phyloP scores from a whole-genome alignment of 2,329 filamentous ascomycete genomes.

The Epichloe coenophiala region DNA sequence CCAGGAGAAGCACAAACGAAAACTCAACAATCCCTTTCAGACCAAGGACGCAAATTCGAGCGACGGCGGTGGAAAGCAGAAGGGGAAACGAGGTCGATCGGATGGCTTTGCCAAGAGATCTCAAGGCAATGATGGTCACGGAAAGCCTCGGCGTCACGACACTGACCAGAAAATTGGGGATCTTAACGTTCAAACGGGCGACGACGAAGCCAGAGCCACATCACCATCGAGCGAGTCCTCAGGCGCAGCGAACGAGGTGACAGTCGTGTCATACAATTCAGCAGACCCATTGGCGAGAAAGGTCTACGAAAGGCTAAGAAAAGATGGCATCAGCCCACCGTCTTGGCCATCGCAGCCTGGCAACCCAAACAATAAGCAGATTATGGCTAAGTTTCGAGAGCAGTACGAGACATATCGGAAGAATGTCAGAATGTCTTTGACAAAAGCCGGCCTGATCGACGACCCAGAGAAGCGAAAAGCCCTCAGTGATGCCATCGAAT shows the following conservation, averaged over 20 bases:
- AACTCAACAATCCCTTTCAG: constrained; percentile 16
- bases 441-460: constrained; percentile 47
- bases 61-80: constrained; percentile 11
- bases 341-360: constrained; percentile 42
- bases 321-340: constrained; percentile 40
- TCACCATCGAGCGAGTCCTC: constrained; percentile 14
- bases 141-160: constrained; percentile 1
- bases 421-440: constrained; percentile 42
- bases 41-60: constrained; percentile 13
- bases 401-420: constrained; percentile 43
- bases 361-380: constrained; percentile 33
- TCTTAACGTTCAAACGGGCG: not conserved
- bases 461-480: constrained; percentile 50
- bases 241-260: constrained; percentile 5
- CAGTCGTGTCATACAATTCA: constrained; percentile 9
- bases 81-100: constrained; percentile 10
- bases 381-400: constrained; percentile 41
- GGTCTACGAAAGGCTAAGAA: constrained; percentile 39
- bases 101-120: constrained; percentile 10
- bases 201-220: constrained; percentile 11
- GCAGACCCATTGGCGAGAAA: constrained; percentile 31
- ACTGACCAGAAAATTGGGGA: constrained; percentile 3
- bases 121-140: constrained; percentile 4
- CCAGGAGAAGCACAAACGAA: constrained; percentile 15
- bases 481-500: constrained; percentile 50